phyloP scores from a whole-genome alignment of 352 stramenopile genomes.

The Pythium utonaiense region DNA sequence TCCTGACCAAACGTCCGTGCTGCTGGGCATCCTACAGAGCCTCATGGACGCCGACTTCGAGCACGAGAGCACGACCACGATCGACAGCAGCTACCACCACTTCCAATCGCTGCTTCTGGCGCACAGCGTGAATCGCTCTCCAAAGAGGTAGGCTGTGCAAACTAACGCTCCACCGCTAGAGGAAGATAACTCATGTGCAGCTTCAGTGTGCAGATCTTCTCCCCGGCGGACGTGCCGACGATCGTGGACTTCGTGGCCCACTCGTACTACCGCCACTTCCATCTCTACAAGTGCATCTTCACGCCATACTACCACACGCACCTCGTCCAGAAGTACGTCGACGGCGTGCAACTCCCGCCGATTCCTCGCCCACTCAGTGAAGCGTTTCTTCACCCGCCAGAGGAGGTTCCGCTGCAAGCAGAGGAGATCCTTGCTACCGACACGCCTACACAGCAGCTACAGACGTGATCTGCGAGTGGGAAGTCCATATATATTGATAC shows the following conservation, averaged over 20 bases:
- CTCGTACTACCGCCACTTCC: conserved; percentile 78
- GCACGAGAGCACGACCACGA: conserved; percentile 36
- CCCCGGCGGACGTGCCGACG: conserved; percentile 33
- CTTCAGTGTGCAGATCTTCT: conserved; percentile 63
- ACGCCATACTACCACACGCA: conserved; percentile 58
- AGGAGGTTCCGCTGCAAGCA: conserved; percentile 5
- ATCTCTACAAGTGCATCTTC: conserved; percentile 81
- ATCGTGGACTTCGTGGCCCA: conserved; percentile 77
- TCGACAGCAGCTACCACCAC: conserved; percentile 47
- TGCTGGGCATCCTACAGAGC: conserved; percentile 63
- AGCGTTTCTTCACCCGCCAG: conserved; percentile 34
- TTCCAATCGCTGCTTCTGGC: conserved; percentile 62
- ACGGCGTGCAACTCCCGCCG: conserved; percentile 40
- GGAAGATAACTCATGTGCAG: too few relatives aligned
- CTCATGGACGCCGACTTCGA: conserved; percentile 63
- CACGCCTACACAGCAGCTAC: conserved; percentile 1
- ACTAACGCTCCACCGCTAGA: too few relatives aligned
- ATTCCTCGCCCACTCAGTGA: conserved; percentile 33
- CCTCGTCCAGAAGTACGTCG: conserved; percentile 41
- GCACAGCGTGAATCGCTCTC: conserved; percentile 66
- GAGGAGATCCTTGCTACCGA: not conserved
- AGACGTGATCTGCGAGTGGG: conserved; percentile 1
- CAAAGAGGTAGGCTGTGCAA: conserved; percentile 42
- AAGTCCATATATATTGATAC: conserved; percentile 10
- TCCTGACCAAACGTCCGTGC: conserved; percentile 51